Evolutionary conservation across 257 asterid genomes (phyloP), one percentile per base, ranked within the genome.

Genomic region (Sherardia arvensis): DNA sequence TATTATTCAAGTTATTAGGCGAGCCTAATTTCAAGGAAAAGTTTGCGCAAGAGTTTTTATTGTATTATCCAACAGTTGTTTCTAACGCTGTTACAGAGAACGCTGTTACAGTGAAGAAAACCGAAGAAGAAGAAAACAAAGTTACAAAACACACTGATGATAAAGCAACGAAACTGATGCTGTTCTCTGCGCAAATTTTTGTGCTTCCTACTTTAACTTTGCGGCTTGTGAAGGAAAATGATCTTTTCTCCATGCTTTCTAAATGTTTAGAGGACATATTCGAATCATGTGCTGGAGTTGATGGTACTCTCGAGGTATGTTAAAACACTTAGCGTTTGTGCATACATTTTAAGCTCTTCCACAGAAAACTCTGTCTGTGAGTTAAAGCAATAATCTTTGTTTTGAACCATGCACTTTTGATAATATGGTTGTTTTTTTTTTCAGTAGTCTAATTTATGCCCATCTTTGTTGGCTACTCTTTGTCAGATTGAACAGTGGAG

Each of bases 401-500:
- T 8, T 40, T 14, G 23, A 34, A 38, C 36, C 54, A 12, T 40
- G n/a, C 53, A 23, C 4, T 61, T 28, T 26, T n/a, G 59, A 34
- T 28, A 40, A 20, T 59, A 3, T 66, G 25, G 43, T 14, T 59
- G 33, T 48, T 33, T 23, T 27, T n/a, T n/a, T 34, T n/a, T 0
- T 34, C 47, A 11, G 51, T 34, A 59, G 5, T 59, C n/a, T 27
- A 18, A 45, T 18, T 8, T n/a, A 9, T 23, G 7, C 40, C 59
- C 18, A 3, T 4, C 62, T 48, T 33, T 36, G 66, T 63, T 67
- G 68, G 56, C 60, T 60, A 33, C 74, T 69, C 49, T 69, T 51
- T 79, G 80, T 68, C 83, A 93, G 99, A n/a, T n/a, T n/a, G n/a
- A n/a, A n/a, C n/a, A 80, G 81, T 93, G 93, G 97, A 88, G 74